These are phyloP conservation scores for Eutrema yunnanense DNA, from an alignment of 345 rosid species.

Conservation along the genomic window DNA sequence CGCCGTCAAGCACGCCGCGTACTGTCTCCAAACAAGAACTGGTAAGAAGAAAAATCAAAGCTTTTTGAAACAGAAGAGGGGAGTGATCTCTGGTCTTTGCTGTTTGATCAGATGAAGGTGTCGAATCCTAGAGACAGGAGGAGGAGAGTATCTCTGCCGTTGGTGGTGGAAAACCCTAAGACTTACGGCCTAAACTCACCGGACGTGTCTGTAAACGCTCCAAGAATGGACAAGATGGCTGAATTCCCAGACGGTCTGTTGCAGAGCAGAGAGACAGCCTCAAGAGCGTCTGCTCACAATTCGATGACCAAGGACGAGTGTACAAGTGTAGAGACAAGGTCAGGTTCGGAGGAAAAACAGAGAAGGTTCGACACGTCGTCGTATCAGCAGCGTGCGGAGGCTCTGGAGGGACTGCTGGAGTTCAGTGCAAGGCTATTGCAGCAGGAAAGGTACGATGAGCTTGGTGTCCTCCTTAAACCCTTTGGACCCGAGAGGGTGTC, in stretches of 20 bases:
- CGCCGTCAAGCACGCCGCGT: constrained; percentile 39
- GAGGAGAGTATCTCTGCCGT: constrained; percentile 74
- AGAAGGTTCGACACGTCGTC: constrained; percentile 85
- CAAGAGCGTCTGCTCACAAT: constrained; percentile 18
- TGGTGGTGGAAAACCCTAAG: constrained; percentile 35
- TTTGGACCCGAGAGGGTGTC: constrained; percentile 93
- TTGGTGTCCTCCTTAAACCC: constrained; percentile 80
- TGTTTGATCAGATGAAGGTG: constrained; percentile 39
- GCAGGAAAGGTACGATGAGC: constrained; percentile 77
- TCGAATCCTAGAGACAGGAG: constrained; percentile 36
- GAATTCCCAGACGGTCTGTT: constrained; percentile 65
- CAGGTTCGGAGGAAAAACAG: constrained; percentile 44
- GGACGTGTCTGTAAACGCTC: constrained; percentile 82
- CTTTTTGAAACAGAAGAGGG: background rate
- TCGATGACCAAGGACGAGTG: constrained; percentile 90
- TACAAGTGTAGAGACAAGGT: constrained; percentile 39
- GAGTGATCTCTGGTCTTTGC: background rate
- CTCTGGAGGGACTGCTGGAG: constrained; percentile 88
- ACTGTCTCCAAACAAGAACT: constrained; percentile 34
- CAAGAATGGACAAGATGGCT: constrained; percentile 80
- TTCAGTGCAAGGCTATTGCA: constrained; percentile 81
- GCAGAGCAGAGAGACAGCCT: constrained; percentile 30
- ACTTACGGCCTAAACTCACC: constrained; percentile 45
- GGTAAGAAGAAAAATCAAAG: constrained; percentile 1
- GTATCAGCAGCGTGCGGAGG: constrained; percentile 93